Evolutionary conservation across 129 eudicot species (phyloP).

Genomic region (Lonicera japonica): DNA sequence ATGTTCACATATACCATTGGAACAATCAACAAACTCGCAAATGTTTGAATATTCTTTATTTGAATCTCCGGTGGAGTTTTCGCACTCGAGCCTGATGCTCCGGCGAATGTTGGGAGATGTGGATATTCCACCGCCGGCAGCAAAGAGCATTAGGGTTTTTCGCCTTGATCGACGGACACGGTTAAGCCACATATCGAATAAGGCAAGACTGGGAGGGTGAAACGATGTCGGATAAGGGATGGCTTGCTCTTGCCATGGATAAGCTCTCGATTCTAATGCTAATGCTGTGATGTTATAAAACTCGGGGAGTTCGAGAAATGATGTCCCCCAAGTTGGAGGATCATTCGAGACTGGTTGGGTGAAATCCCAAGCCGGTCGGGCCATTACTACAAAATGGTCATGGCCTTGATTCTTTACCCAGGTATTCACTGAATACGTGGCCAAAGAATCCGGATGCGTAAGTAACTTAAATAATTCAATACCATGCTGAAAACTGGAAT

Average conservation of each 20-base stretch:
- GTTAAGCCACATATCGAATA: constrained; percentile 58
- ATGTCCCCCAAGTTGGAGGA: constrained; percentile 60
- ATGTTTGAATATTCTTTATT: constrained; percentile 17
- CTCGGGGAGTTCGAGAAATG: constrained; percentile 64
- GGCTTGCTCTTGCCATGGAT: constrained; percentile 73
- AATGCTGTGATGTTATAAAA: constrained; percentile 58
- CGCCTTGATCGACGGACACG: constrained; percentile 47
- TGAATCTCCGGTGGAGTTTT: constrained; percentile 10
- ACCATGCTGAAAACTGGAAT: constrained; percentile 61
- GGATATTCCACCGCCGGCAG: constrained; percentile 89
- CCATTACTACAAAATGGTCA: constrained; percentile 76
- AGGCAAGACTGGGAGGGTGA: constrained; percentile 65
- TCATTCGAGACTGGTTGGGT: constrained; percentile 49
- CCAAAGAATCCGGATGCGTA: no score
- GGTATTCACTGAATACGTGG: no score
- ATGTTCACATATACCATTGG: constrained; percentile 75
- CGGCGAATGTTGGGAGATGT: constrained; percentile 57
- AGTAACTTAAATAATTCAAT: constrained; percentile 31
- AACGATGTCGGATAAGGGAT: constrained; percentile 83
- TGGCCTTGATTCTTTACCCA: constrained; percentile 56
- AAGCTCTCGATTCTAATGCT: constrained; percentile 68
- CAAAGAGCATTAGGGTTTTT: constrained; percentile 55
- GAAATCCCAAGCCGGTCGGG: constrained; percentile 77
- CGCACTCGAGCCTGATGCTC: constrained; percentile 79
- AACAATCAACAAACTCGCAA: constrained; percentile 82